phyloP scores from a whole-genome alignment of 1,284 basidiomycete genomes.

The Rhodotorula sp. region DNA sequence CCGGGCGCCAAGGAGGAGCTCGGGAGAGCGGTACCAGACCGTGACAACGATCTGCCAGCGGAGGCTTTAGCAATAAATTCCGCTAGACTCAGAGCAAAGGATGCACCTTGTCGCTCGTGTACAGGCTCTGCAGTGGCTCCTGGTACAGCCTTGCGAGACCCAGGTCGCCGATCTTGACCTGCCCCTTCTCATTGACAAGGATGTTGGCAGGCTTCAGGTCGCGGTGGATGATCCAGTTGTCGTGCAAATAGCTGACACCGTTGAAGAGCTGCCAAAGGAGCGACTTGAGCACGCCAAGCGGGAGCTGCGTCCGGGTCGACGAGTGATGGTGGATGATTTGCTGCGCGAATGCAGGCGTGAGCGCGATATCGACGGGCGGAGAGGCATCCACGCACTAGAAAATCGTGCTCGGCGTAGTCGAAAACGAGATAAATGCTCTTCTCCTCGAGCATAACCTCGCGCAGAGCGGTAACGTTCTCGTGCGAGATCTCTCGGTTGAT shows the following conservation, averaged over 20 bases:
- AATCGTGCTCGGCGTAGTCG: constrained; percentile 98
- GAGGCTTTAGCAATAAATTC: not conserved
- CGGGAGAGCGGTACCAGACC: constrained; percentile 98
- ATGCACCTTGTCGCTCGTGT: constrained; percentile 73
- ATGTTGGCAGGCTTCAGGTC: constrained; percentile 99
- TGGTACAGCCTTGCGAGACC: constrained; percentile 87
- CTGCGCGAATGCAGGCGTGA: constrained; percentile 53
- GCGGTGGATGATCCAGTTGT: constrained; percentile 90
- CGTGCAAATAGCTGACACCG: constrained; percentile 91
- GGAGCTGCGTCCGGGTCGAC: constrained; percentile 76
- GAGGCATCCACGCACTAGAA: constrained; percentile 64
- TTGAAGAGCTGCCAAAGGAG: constrained; percentile 95
- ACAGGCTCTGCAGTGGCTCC: constrained; percentile 78
- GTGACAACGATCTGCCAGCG: constrained; percentile 75
- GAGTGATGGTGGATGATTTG: constrained; percentile 99
- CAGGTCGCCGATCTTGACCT: constrained; percentile 97
- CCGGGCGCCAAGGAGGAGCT: constrained; percentile 88
- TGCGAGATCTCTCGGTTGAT: constrained; percentile 92
- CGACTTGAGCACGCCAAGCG: constrained; percentile 80
- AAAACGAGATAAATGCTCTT: constrained; percentile 99
- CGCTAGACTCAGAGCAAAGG: no score
- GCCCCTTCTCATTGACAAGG: constrained; percentile 81
- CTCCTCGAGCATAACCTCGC: constrained; percentile 95
- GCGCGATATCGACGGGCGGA: not conserved
- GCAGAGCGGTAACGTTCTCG: constrained; percentile 85